Evolutionary conservation across 2,329 filamentous ascomycete species (phyloP).

Genomic region (Botryotinia calthae): DNA sequence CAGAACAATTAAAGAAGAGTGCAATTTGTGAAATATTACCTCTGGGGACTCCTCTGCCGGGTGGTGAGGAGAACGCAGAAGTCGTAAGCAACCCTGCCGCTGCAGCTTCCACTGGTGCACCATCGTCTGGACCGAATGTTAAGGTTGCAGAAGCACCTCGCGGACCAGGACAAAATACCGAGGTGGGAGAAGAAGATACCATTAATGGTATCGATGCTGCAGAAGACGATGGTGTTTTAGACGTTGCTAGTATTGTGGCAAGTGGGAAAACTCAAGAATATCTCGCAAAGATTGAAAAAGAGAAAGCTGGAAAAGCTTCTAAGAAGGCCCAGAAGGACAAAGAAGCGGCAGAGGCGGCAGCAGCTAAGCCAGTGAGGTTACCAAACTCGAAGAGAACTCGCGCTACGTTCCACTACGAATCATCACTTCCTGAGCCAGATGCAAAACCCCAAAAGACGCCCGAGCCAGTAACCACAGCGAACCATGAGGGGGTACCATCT

Average conservation of each 20-base stretch:
- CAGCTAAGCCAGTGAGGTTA: constrained; percentile 57
- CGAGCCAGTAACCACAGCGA: constrained; percentile 27
- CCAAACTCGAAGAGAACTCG: constrained; percentile 70
- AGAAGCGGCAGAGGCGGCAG: constrained; percentile 48
- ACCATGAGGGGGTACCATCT: constrained; percentile 23
- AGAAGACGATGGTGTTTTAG: constrained; percentile 70
- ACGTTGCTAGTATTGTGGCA: constrained; percentile 81
- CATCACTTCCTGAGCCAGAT: constrained; percentile 48
- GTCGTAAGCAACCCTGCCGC: constrained; percentile 38
- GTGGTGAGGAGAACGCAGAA: constrained; percentile 47
- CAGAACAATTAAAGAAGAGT: constrained; percentile 67
- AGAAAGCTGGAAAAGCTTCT: constrained; percentile 50
- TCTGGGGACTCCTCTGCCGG: constrained; percentile 47
- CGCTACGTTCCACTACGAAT: constrained; percentile 73
- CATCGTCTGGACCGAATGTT: constrained; percentile 38
- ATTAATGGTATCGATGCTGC: constrained; percentile 43
- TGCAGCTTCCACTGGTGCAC: constrained; percentile 37
- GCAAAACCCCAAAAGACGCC: constrained; percentile 43
- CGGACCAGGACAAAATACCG: constrained; percentile 27
- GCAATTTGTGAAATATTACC: constrained; percentile 64
- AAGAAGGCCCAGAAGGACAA: constrained; percentile 54
- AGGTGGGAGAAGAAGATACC: constrained; percentile 40
- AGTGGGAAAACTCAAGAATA: constrained; percentile 80
- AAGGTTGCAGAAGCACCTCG: constrained; percentile 37
- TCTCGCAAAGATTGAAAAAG: constrained; percentile 76